Evolutionary conservation across 2,329 filamentous ascomycete genomes (phyloP).

Genomic region (Aspergillus brunneoviolaceus): DNA sequence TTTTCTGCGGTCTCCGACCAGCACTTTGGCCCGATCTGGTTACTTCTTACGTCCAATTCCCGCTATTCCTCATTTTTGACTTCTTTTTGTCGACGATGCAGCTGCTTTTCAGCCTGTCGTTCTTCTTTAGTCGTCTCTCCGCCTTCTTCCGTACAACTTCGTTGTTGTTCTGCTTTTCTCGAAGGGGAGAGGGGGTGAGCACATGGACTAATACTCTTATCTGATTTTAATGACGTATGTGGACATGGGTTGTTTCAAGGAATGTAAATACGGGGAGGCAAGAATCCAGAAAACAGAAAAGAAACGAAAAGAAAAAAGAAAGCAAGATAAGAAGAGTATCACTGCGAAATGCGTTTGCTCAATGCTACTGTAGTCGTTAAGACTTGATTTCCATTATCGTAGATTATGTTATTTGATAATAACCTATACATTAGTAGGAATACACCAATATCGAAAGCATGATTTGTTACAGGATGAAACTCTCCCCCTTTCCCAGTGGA

Average conservation of each 20-base stretch:
- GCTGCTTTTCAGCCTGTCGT: slow-evolving; percentile 3
- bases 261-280: slow-evolving; percentile 36
- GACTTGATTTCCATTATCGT: background rate
- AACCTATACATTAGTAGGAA: background rate
- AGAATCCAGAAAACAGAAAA: slow-evolving; percentile 18
- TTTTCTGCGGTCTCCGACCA: slow-evolving; percentile 1
- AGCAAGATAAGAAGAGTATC: slow-evolving; percentile 3
- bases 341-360: background rate
- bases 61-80: background rate
- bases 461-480: too few species aligned
- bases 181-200: slow-evolving; percentile 21
- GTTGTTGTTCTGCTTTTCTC: slow-evolving; percentile 16
- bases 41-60: background rate
- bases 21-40: slow-evolving; percentile 6
- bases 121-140: slow-evolving; percentile 15
- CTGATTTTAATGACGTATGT: slow-evolving; percentile 38
- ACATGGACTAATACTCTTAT: slow-evolving; percentile 29
- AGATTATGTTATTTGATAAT: background rate
- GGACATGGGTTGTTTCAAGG: slow-evolving; percentile 26
- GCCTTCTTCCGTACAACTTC: slow-evolving; percentile 12
- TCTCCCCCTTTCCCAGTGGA: too few species aligned
- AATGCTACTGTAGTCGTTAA: background rate
- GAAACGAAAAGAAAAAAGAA: slow-evolving; percentile 10
- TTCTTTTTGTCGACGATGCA: background rate
- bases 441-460: background rate